A percentile compares a stretch with the other conserved stretches of the same genome.
Conservation (phyloP, 169 alveolate genomes). For the Prorocentrum cordatum region DNA sequence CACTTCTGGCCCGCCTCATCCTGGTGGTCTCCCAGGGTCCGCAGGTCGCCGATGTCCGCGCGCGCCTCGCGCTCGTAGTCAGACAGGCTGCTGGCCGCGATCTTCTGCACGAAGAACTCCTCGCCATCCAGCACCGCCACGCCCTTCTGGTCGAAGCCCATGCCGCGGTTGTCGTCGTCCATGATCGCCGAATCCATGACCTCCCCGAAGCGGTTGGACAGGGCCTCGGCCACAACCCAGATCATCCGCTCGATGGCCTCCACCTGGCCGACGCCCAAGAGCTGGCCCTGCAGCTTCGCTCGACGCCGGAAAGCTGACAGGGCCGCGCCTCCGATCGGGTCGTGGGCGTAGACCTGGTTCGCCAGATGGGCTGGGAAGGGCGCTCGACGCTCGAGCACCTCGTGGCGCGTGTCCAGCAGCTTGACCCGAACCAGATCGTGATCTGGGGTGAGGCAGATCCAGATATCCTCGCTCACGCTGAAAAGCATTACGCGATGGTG, state of each 20-base stretch:
- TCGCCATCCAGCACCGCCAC: not conserved
- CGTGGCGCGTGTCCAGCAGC: not conserved
- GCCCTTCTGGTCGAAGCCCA: not conserved
- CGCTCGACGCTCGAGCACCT: not conserved
- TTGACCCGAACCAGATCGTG: not conserved
- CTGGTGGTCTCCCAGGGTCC: not conserved
- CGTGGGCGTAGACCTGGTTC: not conserved
- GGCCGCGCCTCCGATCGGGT: too few species aligned
- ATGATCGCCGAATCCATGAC: not conserved
- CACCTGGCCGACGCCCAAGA: too few species aligned
- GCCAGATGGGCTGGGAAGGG: not conserved
- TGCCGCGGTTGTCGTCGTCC: not conserved
- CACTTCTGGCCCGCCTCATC: not conserved
- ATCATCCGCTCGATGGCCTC: too few species aligned
- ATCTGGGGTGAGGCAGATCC: not conserved
- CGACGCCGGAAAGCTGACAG: too few species aligned
- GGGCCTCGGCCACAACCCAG: not conserved
- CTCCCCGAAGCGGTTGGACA: not conserved
- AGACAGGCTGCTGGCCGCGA: not conserved
- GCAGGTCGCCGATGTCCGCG: too few species aligned
- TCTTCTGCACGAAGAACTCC: not conserved
- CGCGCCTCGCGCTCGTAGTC: not conserved
- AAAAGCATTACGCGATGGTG: constrained; percentile 10
- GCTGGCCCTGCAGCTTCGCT: too few species aligned
- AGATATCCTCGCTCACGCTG: not conserved